Evolutionary conservation across 495 filamentous ascomycete genomes (phyloP).

Genomic region (Apiosordaria backusii): DNA sequence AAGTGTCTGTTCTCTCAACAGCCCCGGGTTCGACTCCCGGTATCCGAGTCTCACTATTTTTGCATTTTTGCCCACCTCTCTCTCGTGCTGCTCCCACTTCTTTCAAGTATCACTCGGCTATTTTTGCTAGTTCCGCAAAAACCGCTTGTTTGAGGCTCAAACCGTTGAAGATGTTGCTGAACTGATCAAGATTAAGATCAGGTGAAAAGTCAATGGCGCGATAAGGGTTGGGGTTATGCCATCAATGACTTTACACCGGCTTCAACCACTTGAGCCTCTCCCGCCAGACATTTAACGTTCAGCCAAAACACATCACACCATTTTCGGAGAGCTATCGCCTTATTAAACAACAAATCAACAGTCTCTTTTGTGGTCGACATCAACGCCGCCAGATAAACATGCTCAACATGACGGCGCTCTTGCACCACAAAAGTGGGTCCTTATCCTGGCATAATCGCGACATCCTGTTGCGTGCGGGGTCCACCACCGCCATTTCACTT

Average conservation of each 20-base stretch:
- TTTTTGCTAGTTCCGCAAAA: neutral
- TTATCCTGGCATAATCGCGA: neutral
- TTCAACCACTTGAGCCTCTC: too few species aligned
- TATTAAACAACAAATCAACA: too few species aligned
- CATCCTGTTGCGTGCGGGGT: neutral
- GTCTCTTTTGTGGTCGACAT: too few species aligned
- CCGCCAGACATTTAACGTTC: too few species aligned
- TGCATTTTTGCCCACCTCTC: neutral
- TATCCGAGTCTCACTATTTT: slow-evolving; percentile 4
- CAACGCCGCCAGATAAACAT: too few species aligned
- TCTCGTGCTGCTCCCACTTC: neutral
- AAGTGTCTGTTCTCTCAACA: slow-evolving; percentile 6
- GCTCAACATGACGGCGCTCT: neutral
- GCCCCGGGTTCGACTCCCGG: slow-evolving; percentile 5
- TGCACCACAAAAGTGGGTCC: neutral
- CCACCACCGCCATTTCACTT: neutral
- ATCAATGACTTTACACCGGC: too few species aligned
- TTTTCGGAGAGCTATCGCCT: too few species aligned
- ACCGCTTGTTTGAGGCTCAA: neutral
- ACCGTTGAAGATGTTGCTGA: too few species aligned
- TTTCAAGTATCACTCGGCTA: neutral
- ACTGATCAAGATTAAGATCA: too few species aligned
- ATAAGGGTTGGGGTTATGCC: too few species aligned
- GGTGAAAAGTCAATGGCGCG: too few species aligned
- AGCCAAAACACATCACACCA: too few species aligned